phyloP scores from a whole-genome alignment of 2,329 filamentous ascomycete genomes.

The Ceratocystis destructans region DNA sequence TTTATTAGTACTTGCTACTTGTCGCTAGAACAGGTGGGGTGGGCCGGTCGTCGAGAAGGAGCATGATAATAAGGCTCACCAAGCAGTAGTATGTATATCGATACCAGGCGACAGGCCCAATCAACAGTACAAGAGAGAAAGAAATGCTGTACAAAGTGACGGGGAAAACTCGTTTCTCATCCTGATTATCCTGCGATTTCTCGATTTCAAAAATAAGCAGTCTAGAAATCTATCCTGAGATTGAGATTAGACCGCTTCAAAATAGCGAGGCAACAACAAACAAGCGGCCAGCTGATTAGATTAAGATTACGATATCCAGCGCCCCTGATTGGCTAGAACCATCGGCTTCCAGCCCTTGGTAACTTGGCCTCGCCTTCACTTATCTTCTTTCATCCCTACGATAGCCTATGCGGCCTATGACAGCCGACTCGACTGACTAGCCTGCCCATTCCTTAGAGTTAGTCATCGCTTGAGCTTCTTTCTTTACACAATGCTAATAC shows the following conservation, averaged over 20 bases:
- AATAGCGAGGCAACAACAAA: not conserved
- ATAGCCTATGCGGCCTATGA: too few relatives aligned
- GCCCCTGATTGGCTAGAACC: slow-evolving; percentile 7
- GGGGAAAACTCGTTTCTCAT: not conserved
- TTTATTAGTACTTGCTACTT: not conserved
- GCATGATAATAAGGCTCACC: not conserved
- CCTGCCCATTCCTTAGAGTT: too few relatives aligned
- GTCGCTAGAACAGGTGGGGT: slow-evolving; percentile 6
- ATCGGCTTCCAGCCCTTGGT: not conserved
- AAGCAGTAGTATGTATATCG: too few relatives aligned
- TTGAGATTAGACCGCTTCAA: not conserved
- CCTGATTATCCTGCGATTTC: not conserved
- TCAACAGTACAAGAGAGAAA: too few relatives aligned
- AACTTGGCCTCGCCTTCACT: not conserved
- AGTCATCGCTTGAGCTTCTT: too few relatives aligned
- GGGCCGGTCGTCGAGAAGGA: not conserved
- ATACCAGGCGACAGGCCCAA: too few relatives aligned
- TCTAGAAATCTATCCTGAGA: not conserved
- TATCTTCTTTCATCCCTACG: not conserved
- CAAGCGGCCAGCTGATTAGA: not conserved
- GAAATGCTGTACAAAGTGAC: too few relatives aligned
- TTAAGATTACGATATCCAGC: not conserved
- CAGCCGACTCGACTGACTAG: too few relatives aligned
- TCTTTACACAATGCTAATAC: too few relatives aligned
- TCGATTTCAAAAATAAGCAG: not conserved